Conservation (phyloP, 2,329 filamentous ascomycete species). For the Lasiodiplodia sp. region DNA sequence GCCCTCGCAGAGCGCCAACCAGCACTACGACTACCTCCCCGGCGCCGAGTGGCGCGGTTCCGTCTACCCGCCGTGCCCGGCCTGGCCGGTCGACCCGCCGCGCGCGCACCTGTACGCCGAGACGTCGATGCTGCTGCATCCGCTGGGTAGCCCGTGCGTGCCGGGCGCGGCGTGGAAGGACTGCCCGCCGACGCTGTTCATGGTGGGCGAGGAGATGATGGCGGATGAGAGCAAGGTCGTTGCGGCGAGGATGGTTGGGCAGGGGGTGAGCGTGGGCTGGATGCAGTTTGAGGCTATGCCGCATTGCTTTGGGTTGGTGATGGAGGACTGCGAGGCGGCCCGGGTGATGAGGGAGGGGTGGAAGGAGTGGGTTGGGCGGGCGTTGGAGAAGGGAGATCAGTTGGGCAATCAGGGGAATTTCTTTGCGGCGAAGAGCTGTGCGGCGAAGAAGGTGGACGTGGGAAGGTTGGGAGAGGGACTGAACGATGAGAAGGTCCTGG, state of each 20-base stretch:
- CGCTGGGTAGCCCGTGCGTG: conserved; percentile 68
- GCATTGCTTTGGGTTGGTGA: conserved; percentile 66
- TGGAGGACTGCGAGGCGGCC: conserved; percentile 39
- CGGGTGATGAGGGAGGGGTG: conserved; percentile 23
- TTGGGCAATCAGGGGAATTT: conserved; percentile 38
- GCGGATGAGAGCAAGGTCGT: conserved; percentile 71
- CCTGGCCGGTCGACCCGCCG: conserved; percentile 55
- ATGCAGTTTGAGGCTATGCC: conserved; percentile 84
- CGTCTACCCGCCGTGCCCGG: conserved; percentile 56
- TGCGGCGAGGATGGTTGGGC: conserved; percentile 61
- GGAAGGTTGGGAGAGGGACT: conserved; percentile 37
- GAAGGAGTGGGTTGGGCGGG: background rate
- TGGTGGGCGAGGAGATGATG: conserved; percentile 74
- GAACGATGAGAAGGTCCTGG: conserved; percentile 41
- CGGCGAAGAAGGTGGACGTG: conserved; percentile 39
- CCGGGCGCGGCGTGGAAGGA: conserved; percentile 64
- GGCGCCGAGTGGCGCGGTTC: conserved; percentile 48
- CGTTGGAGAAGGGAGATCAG: background rate
- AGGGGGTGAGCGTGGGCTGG: conserved; percentile 69
- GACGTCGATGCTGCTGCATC: conserved; percentile 62
- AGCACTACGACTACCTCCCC: conserved; percentile 70
- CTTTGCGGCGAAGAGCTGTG: conserved; percentile 42
- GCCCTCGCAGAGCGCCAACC: conserved; percentile 62
- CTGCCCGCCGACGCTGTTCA: conserved; percentile 71
- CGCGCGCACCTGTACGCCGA: conserved; percentile 58